Percentiles rank a stretch among this genome's conserved stretches.
phyloP scores from a whole-genome alignment of 139 green algal genomes.

The Closterium sp. region DNA sequence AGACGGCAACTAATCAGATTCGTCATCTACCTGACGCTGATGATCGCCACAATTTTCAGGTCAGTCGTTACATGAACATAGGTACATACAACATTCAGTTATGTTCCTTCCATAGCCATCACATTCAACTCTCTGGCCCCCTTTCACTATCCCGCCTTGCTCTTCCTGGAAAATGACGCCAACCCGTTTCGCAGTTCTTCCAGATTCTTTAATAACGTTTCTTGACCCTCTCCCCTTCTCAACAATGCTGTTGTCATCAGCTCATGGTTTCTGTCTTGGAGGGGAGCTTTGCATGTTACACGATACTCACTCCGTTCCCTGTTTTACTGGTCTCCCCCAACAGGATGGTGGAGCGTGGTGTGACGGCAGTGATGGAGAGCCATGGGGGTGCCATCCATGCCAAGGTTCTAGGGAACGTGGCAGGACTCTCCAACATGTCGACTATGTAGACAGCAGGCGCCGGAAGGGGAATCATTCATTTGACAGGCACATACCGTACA shows the following conservation, averaged over 20 bases:
- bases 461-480: not conserved
- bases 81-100: too few species aligned
- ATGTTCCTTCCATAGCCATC: too few species aligned
- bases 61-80: constrained; percentile 12
- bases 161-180: too few species aligned
- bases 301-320: too few species aligned
- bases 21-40: constrained; percentile 43
- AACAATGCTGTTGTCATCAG: too few species aligned
- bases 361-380: constrained; percentile 10
- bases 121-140: too few species aligned
- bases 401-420: constrained; percentile 28
- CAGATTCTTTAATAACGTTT: not conserved
- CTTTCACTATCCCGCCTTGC: too few species aligned
- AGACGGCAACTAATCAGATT: constrained; percentile 49
- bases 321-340: not conserved
- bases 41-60: constrained; percentile 48
- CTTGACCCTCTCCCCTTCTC: not conserved
- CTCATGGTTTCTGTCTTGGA: too few species aligned
- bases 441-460: not conserved
- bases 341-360: constrained; percentile 24
- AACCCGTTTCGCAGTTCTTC: not conserved
- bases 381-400: constrained; percentile 12
- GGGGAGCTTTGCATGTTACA: too few species aligned
- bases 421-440: not conserved
- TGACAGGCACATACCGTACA: not conserved